These are phyloP conservation scores for Kalmanozyma brasiliensis DNA, from an alignment of 1,284 basidiomycete species.

Conservation along the genomic window DNA sequence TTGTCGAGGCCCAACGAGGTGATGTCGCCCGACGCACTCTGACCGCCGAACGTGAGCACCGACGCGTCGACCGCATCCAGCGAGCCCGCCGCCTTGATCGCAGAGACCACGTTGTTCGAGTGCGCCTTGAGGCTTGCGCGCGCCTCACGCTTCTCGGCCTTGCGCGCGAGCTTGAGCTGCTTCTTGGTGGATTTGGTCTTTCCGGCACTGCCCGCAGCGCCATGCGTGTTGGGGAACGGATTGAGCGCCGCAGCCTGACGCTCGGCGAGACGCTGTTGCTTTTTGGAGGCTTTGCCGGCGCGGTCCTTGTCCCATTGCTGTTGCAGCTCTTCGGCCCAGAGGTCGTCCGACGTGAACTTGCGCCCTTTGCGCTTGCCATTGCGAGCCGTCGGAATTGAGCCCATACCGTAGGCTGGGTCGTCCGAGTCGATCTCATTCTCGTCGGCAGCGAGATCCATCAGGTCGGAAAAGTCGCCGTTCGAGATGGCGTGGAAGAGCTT, in stretches of 20 bases:
- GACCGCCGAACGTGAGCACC: conserved; percentile 30
- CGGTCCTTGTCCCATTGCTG: conserved; percentile 70
- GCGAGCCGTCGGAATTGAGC: conserved; percentile 40
- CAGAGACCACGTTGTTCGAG: conserved; percentile 35
- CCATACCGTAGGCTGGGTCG: conserved; percentile 55
- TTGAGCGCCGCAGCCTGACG: conserved; percentile 72
- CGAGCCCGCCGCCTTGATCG: conserved; percentile 31
- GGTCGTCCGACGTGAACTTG: conserved; percentile 73
- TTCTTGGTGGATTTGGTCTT: conserved; percentile 53
- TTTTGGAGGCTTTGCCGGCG: conserved; percentile 48
- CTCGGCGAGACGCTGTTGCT: conserved; percentile 62
- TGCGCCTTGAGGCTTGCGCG: conserved; percentile 46
- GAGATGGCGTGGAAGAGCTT: conserved; percentile 76
- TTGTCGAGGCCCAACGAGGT: conserved; percentile 26
- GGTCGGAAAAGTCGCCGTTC: conserved; percentile 74
- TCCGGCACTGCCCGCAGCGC: conserved; percentile 33
- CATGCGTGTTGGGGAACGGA: conserved; percentile 65
- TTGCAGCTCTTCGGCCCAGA: conserved; percentile 75
- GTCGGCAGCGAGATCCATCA: conserved; percentile 72
- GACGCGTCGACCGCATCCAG: conserved; percentile 34
- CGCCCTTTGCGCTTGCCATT: conserved; percentile 58
- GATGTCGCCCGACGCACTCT: conserved; percentile 13
- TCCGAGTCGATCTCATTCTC: conserved; percentile 64
- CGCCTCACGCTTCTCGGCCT: conserved; percentile 46
- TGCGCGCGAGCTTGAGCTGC: conserved; percentile 48